Evolutionary conservation across 2,329 filamentous ascomycete species (phyloP), one percentile per base, ranked within the genome.

Genomic region (Diaporthe sp.): DNA sequence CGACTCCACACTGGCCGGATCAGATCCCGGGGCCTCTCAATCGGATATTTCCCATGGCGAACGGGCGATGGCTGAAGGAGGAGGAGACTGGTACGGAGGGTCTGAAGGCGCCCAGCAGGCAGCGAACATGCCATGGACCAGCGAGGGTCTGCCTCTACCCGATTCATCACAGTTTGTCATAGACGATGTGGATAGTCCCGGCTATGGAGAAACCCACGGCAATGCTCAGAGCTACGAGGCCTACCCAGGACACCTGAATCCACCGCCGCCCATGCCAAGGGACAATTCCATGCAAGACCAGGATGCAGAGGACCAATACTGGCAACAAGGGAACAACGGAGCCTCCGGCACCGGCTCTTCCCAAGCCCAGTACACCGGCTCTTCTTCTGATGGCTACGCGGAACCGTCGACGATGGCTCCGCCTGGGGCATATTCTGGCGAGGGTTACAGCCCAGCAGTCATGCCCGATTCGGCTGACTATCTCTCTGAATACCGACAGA

Each of bases 161-260:
- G 49, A 39, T 37, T 19, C 61, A 25, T 51, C 75, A 4, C 75
- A 65, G 13, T 76, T 76, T 25, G 55, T 76, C 31, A 74, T 74
- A 42, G 75, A 67, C 3, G 75, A 76, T 5, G 71, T 74, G 49
- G 71, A 76, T 10, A 73, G 67, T 12, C 71, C 46, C 5, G 71
- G 61, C 2, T 46, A 65, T 22, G 71, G 17, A 13, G 13, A 13
- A 2, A 12, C 39, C 8, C 58, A 28, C 28, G 37, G 34, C 31
- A 34, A 44, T 25, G 7, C 25, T 12, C 25, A 65, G 19, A 13
- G 15, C 51, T 53, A 73, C 28, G 31, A 44, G 17, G 46, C 62
- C 13, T 55, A 55, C 15, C 17, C 46, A 4, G 49, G 51, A 12
- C 71, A 73, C n/a, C 19, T 55, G 19, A 55, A n/a, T 6, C 55